Conservation (phyloP, 2,329 filamentous ascomycete genomes). For the Stagonosporopsis tanaceti region DNA sequence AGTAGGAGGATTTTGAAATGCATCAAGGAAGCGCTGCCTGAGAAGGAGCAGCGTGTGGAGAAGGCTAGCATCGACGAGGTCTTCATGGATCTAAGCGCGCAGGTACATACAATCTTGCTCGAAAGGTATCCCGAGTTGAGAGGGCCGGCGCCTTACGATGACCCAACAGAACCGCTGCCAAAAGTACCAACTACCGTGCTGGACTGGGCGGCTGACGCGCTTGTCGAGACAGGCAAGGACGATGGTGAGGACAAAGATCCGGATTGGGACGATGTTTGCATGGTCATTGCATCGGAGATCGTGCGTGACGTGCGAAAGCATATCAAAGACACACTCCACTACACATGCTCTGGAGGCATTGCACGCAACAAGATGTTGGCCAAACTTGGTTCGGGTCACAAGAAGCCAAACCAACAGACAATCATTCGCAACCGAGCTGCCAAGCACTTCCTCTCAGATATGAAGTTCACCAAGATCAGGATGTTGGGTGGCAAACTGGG, state of each 20-base stretch:
- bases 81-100: conserved; percentile 87
- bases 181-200: conserved; percentile 75
- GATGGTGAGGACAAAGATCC: conserved; percentile 78
- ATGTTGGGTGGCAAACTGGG: conserved; percentile 62
- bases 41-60: conserved; percentile 75
- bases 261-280: conserved; percentile 95
- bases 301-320: conserved; percentile 75
- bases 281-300: conserved; percentile 88
- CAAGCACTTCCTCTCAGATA: conserved; percentile 77
- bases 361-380: conserved; percentile 94
- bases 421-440: conserved; percentile 88
- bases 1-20: conserved; percentile 81
- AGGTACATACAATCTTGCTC: conserved; percentile 78
- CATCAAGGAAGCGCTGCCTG: conserved; percentile 77
- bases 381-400: conserved; percentile 88
- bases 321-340: conserved; percentile 75
- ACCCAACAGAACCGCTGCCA: conserved; percentile 75
- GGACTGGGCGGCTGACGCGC: conserved; percentile 84
- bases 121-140: conserved; percentile 78
- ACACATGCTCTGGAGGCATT: conserved; percentile 91
- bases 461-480: conserved; percentile 75
- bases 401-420: conserved; percentile 94
- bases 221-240: conserved; percentile 80
- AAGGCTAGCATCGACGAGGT: conserved; percentile 97
- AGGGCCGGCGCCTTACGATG: conserved; percentile 74